Base-by-base conservation (phyloP, 768 basidiomycete species). In the Hortiboletus flavorubellus region DNA sequence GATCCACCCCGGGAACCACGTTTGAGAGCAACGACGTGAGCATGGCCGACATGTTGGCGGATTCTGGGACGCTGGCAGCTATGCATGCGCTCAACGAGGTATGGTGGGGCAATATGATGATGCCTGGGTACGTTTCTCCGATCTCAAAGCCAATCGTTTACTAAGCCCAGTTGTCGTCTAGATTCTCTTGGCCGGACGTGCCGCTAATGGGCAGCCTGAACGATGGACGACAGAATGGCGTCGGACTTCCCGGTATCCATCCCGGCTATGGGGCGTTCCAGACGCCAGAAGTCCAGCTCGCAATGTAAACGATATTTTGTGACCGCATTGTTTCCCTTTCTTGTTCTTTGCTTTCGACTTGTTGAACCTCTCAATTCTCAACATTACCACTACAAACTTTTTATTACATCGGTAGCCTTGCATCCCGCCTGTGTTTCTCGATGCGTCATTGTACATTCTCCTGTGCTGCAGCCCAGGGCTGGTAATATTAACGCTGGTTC, bases 21-120 rank as follows among this genome's bases (percentile, higher is more conserved):
- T 16, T 48, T 11, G 49, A 47, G 37, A 30, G 11, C 34, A 26
- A 52, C 3, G 69, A 71, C 49, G 60, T 68, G 40, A 59, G 54
- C 12, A 66, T 72, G 68, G 46, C 30, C 2, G 66, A 70, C 4
- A 46, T 58, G 15, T 56, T 69, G 30, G 51, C 60, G 8, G 84
- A 81, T 40, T 80, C 75, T 0, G 76, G 86, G 43, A 79, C 83
- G 69, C 75, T 88, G 57, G 89, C 87, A 1, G 80, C 87, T 18
- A 86, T 91, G 84, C 79, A 83, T 47, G 83, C 83, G 30, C 74
- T 92, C 53, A 84, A 86, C 58, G 87, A 85, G 47, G 78, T 73
- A 8, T 91, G 84, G 80, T 90, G 87, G 88, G 71, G 78, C 42
- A 87, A 80, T 46, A 86, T 89, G 84, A 87, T 91, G 88, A 88